Base-by-base conservation (phyloP, 2,329 filamentous ascomycete species). In the Scytalidium lignicola region DNA sequence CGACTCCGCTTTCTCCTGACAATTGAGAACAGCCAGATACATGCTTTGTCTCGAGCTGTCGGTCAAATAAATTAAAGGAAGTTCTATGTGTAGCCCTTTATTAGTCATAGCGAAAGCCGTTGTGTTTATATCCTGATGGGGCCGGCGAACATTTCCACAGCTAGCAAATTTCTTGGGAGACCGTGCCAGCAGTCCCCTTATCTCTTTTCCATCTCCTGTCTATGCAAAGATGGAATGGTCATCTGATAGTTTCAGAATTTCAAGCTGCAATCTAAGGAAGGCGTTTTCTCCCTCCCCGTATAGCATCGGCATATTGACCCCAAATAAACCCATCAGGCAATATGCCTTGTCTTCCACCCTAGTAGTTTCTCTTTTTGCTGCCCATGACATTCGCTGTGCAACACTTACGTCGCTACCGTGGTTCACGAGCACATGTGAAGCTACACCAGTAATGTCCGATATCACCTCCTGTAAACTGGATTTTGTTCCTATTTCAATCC, bases 251-350 rank as follows among this genome's bases (percentile, higher is more conserved):
- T 26, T 26, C 23, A 26, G 5, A 10, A 26, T 26, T 10, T 26
- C 23, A 26, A 26, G 23, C 23, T 26, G 23, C 23, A 26, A 26
- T 26, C 23, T 5, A 5, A 6, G 6, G 10, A 26, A 26, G 10
- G 23, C 23, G 6, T 26, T 26, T 5, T 26, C 23, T 26, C 23
- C 23, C 10, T 26, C 23, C 23, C 23, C 23, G 10, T 26, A 26
- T 5, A 26, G 5, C 23, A 26, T 26, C 10, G 70, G 65, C 66
- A 74, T 71, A 23, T 69, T 67, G 22, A 74, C 62, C 1, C 59
- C 58, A 21, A 74, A 73, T 0, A 74, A 58, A 0, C 71, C 71
- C 3, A 74, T 50, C 0, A 74, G 56, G 12, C 64, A 70, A 29
- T 74, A 74, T 0, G 71, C 69, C 18, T 62, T 60, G 29, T 74